Conservation (phyloP, 2,329 filamentous ascomycete species). For the Epichloe brachyelytri region DNA sequence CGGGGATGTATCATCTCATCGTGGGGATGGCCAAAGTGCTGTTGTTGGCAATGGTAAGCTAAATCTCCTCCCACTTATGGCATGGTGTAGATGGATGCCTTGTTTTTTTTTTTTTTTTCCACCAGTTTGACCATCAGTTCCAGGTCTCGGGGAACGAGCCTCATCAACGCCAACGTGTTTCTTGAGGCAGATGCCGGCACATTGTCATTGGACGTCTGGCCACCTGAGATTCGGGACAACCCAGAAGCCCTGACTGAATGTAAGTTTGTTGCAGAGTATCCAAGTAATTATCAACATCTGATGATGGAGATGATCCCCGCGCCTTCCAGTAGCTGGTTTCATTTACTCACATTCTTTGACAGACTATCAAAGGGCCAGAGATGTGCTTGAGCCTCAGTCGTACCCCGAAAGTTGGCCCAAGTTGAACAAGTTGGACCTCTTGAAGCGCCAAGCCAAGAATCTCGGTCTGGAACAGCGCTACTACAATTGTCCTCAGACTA, state of each 20-base stretch:
- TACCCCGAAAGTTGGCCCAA: slow-evolving; percentile 46
- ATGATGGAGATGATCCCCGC: no score
- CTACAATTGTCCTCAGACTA: slow-evolving; percentile 45
- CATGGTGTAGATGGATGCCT: neutral
- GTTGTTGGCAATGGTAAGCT: slow-evolving; percentile 42
- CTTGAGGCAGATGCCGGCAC: slow-evolving; percentile 44
- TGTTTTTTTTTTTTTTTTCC: neutral
- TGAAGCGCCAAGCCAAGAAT: slow-evolving; percentile 41
- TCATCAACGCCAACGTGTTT: slow-evolving; percentile 57
- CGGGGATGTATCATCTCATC: slow-evolving; percentile 50
- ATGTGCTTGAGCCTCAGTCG: slow-evolving; percentile 43
- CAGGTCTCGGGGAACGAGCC: slow-evolving; percentile 49
- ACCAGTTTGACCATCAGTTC: neutral
- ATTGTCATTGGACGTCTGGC: slow-evolving; percentile 43
- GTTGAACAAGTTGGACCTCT: slow-evolving; percentile 43
- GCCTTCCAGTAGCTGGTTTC: neutral
- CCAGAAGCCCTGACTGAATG: slow-evolving; percentile 32
- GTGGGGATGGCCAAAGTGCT: slow-evolving; percentile 49
- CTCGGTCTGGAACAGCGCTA: slow-evolving; percentile 41
- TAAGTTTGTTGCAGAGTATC: slow-evolving; percentile 18
- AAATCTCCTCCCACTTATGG: slow-evolving; percentile 3
- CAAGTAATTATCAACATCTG: no score
- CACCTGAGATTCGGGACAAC: slow-evolving; percentile 36
- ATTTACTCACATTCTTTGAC: neutral
- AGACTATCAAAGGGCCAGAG: slow-evolving; percentile 44